These are phyloP conservation scores for Trametes polyzona DNA, from an alignment of 1,284 basidiomycete species.

Conservation along the genomic window DNA sequence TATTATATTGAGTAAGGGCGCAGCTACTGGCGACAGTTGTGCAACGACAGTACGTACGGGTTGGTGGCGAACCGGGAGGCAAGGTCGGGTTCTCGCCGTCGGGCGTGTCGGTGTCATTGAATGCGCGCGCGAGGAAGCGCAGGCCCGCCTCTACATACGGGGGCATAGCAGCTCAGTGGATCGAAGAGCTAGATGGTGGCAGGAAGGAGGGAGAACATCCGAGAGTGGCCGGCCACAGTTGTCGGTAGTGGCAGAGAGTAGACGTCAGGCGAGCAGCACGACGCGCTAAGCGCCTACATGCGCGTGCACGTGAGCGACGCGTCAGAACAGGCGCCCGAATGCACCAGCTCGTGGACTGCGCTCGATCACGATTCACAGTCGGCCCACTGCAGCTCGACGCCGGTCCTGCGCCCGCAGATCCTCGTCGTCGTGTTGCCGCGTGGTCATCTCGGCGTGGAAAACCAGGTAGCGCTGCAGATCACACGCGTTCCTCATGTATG, in stretches of 20 bases:
- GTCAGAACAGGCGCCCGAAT: constrained; percentile 7
- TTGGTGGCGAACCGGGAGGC: constrained; percentile 65
- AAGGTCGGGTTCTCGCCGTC: constrained; percentile 20
- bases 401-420: no score
- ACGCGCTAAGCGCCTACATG: constrained; percentile 6
- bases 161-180: constrained; percentile 1
- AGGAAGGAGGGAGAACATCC: constrained; percentile 9
- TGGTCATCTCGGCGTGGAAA: no score
- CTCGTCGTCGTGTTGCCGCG: no score
- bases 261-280: not conserved
- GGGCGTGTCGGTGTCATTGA: constrained; percentile 18
- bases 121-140: constrained; percentile 11
- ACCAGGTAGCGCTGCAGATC: no score
- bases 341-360: not conserved
- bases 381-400: not conserved
- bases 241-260: not conserved
- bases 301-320: constrained; percentile 25
- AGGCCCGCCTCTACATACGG: constrained; percentile 3
- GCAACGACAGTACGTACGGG: constrained; percentile 41
- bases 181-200: not conserved
- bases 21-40: constrained; percentile 21
- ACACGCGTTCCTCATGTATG: no score
- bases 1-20: constrained; percentile 1
- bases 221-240: constrained; percentile 12
- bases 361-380: not conserved